Conservation (phyloP, 768 basidiomycete species). For the Trametes sanguinea region DNA sequence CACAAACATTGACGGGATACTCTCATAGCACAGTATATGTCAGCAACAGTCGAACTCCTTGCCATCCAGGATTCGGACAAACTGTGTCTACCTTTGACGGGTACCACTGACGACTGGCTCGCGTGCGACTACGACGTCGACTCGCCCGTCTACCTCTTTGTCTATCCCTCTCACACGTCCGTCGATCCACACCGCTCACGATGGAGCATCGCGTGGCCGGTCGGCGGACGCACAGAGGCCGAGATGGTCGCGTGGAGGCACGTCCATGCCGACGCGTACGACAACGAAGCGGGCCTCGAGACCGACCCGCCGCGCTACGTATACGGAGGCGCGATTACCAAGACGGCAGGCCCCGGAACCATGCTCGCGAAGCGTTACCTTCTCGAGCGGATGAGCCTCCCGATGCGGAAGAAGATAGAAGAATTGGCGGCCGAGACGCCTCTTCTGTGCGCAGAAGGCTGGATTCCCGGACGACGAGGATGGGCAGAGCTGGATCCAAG, state of each 20-base stretch:
- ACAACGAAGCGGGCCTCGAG: conserved; percentile 16
- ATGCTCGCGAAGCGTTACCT: conserved; percentile 9
- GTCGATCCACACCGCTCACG: conserved; percentile 4
- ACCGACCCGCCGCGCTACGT: conserved; percentile 9
- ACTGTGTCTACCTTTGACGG: neutral
- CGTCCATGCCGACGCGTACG: conserved; percentile 14
- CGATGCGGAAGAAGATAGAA: conserved; percentile 11
- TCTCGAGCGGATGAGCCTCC: conserved; percentile 5
- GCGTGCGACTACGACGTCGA: conserved; percentile 19
- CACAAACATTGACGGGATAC: neutral
- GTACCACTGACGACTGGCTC: conserved; percentile 21
- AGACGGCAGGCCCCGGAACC: conserved; percentile 16
- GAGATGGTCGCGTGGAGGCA: conserved; percentile 17
- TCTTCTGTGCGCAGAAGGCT: neutral
- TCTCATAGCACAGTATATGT: neutral
- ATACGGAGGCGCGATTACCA: conserved; percentile 17
- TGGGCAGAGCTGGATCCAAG: conserved; percentile 11
- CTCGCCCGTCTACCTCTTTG: conserved; percentile 14
- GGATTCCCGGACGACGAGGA: neutral
- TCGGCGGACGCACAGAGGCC: neutral
- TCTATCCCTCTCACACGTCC: conserved; percentile 14
- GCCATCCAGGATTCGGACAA: neutral
- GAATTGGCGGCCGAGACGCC: conserved; percentile 11
- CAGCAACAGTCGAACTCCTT: conserved; percentile 5
- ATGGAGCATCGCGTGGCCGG: conserved; percentile 17